Evolutionary conservation across 345 rosid species (phyloP).

Genomic region (Euphorbia peplus): DNA sequence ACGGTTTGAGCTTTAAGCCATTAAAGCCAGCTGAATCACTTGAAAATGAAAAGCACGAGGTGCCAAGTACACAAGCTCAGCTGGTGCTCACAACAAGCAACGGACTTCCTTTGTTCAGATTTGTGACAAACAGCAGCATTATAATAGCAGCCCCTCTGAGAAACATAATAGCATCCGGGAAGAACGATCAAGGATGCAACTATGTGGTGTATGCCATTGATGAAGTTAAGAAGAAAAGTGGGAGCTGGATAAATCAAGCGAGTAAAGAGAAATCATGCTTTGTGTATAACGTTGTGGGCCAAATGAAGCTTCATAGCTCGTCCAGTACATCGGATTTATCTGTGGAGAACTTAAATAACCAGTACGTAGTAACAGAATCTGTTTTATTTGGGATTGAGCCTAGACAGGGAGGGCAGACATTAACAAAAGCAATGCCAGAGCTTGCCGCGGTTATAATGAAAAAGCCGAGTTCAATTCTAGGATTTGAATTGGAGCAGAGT

Average conservation of each 20-base stretch:
- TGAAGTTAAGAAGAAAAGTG: slow-evolving; percentile 61
- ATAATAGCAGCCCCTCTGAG: slow-evolving; percentile 70
- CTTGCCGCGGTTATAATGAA: slow-evolving; percentile 60
- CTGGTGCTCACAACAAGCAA: slow-evolving; percentile 57
- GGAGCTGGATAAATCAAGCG: slow-evolving; percentile 61
- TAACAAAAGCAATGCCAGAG: slow-evolving; percentile 40
- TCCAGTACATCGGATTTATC: slow-evolving; percentile 25
- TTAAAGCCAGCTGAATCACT: slow-evolving; percentile 20
- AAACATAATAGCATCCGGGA: slow-evolving; percentile 36
- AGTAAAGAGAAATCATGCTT: slow-evolving; percentile 53
- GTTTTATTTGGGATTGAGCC: slow-evolving; percentile 50
- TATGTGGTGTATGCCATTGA: slow-evolving; percentile 62
- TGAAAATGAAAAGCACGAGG: slow-evolving; percentile 34
- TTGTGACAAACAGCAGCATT: slow-evolving; percentile 50
- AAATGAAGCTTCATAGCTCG: slow-evolving; percentile 47
- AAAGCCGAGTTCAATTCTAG: slow-evolving; percentile 22
- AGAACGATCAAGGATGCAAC: slow-evolving; percentile 37
- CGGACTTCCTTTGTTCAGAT: slow-evolving; percentile 66
- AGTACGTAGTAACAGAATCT: slow-evolving; percentile 47
- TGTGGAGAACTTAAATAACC: slow-evolving; percentile 29
- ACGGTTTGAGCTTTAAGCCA: slow-evolving; percentile 32
- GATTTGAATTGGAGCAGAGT: slow-evolving; percentile 16
- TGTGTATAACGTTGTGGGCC: slow-evolving; percentile 50
- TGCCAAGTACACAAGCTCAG: slow-evolving; percentile 47
- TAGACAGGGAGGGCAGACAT: slow-evolving; percentile 36